A percentile compares a stretch with the other conserved stretches of the same genome.
phyloP scores from a whole-genome alignment of 1,284 basidiomycete genomes.

The Austroboletus olivaceoglutinosus region DNA sequence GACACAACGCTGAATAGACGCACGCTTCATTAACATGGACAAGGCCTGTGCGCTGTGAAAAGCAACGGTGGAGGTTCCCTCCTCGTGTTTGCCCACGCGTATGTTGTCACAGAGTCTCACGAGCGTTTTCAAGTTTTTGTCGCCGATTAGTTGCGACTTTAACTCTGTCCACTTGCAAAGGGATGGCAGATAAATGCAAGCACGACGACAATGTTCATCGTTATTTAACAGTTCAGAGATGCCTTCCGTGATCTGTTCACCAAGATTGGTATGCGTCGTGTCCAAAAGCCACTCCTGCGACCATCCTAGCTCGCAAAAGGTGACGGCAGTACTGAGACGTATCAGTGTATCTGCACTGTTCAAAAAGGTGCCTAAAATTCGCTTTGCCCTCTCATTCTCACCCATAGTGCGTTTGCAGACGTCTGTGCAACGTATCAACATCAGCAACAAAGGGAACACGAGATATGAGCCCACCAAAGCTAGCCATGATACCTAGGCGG shows the following conservation, averaged over 20 bases:
- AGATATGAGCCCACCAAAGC: constrained; percentile 19
- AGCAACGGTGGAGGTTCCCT: constrained; percentile 19
- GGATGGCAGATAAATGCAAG: constrained; percentile 30
- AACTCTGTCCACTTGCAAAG: constrained; percentile 26
- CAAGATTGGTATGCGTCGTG: constrained; percentile 4
- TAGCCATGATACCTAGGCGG: constrained; percentile 32
- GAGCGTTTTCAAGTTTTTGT: constrained; percentile 20
- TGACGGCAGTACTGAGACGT: constrained; percentile 26
- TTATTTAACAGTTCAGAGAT: constrained; percentile 17
- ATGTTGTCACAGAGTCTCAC: constrained; percentile 17
- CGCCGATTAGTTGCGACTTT: constrained; percentile 12
- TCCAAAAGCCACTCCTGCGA: constrained; percentile 8
- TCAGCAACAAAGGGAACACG: background rate
- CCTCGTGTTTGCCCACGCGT: constrained; percentile 12
- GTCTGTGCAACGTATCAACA: constrained; percentile 8
- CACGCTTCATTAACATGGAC: constrained; percentile 25
- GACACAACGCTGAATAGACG: background rate
- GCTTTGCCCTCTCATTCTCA: background rate
- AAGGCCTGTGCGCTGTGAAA: constrained; percentile 32
- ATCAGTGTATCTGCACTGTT: constrained; percentile 13
- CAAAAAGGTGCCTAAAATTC: constrained; percentile 14
- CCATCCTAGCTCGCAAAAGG: constrained; percentile 28
- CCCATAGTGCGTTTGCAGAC: constrained; percentile 14
- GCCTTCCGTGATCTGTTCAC: constrained; percentile 11
- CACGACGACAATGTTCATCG: constrained; percentile 14